A percentile compares a stretch with the other conserved stretches of the same genome.
Evolutionary conservation across 108 stramenopile genomes (phyloP).

Genomic region (Cyclotella sp.): DNA sequence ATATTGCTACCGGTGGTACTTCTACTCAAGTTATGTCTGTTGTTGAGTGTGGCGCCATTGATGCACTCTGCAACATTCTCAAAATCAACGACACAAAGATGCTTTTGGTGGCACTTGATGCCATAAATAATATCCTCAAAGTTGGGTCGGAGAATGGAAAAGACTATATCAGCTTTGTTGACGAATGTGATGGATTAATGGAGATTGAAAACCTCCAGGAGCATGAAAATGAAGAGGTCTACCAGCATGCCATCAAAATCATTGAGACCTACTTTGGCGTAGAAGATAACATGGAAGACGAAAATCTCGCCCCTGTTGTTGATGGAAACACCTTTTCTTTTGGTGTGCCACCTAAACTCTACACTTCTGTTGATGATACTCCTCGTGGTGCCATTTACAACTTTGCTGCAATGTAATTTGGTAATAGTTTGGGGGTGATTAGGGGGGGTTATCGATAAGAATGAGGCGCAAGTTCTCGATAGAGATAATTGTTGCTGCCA

Average conservation of each 20-base stretch:
- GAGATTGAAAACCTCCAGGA: constrained; percentile 84
- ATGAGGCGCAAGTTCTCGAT: neutral
- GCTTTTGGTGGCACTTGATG: constrained; percentile 72
- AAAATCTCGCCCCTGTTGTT: constrained; percentile 69
- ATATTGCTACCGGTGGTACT: constrained; percentile 77
- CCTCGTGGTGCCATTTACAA: constrained; percentile 1
- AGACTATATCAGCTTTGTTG: constrained; percentile 56
- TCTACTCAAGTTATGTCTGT: constrained; percentile 57
- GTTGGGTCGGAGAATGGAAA: constrained; percentile 43
- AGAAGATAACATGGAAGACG: constrained; percentile 75
- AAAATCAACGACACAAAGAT: constrained; percentile 63
- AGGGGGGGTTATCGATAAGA: neutral
- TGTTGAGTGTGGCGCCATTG: constrained; percentile 74
- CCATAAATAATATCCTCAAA: constrained; percentile 73
- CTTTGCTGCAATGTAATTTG: neutral
- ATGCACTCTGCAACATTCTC: constrained; percentile 74
- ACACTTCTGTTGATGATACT: neutral
- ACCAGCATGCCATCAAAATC: constrained; percentile 74
- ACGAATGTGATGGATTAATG: constrained; percentile 81
- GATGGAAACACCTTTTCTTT: constrained; percentile 64
- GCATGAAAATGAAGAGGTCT: constrained; percentile 79
- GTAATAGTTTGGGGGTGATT: neutral
- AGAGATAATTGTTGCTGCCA: neutral
- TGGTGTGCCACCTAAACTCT: constrained; percentile 36
- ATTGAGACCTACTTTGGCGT: constrained; percentile 84